Evolutionary conservation across 2,329 filamentous ascomycete species (phyloP).

Genomic region (Cladophialophora bantiana): DNA sequence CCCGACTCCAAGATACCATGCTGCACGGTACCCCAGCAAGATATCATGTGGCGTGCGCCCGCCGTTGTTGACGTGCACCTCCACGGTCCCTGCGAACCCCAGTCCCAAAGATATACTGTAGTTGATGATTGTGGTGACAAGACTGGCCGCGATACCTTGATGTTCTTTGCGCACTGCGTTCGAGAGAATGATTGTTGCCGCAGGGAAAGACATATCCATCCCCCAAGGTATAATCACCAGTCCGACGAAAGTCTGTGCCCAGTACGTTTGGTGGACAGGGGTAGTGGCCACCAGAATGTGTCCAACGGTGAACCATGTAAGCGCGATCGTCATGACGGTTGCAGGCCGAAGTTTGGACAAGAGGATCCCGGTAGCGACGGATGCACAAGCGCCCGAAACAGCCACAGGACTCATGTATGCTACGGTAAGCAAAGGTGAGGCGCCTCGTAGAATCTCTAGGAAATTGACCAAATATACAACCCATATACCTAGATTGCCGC

Average conservation of each 20-base stretch:
- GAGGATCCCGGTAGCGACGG: conserved; percentile 37
- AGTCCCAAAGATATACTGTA: conserved; percentile 72
- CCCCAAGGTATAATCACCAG: conserved; percentile 44
- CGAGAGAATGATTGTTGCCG: conserved; percentile 66
- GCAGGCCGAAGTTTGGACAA: conserved; percentile 29
- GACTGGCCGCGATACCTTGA: conserved; percentile 61
- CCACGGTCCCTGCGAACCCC: conserved; percentile 70
- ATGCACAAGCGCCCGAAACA: conserved; percentile 45
- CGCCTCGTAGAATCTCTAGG: conserved; percentile 41
- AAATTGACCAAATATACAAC: conserved; percentile 45
- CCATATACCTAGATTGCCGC: conserved; percentile 53
- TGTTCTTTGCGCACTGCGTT: conserved; percentile 57
- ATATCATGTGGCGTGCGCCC: conserved; percentile 45
- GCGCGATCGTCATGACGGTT: conserved; percentile 36
- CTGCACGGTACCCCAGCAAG: conserved; percentile 51
- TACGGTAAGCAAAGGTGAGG: conserved; percentile 44
- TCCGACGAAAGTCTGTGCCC: conserved; percentile 48
- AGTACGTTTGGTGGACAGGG: conserved; percentile 52
- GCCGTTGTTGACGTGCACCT: conserved; percentile 55
- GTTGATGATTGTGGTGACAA: conserved; percentile 72
- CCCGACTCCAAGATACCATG: conserved; percentile 51
- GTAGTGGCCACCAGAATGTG: conserved; percentile 50
- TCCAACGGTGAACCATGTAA: conserved; percentile 45
- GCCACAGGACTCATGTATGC: conserved; percentile 25
- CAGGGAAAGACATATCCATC: conserved; percentile 69